These are phyloP conservation scores for Annona squamosa DNA, from an alignment of 164 flowering plant genomes.

Conservation along the genomic window DNA sequence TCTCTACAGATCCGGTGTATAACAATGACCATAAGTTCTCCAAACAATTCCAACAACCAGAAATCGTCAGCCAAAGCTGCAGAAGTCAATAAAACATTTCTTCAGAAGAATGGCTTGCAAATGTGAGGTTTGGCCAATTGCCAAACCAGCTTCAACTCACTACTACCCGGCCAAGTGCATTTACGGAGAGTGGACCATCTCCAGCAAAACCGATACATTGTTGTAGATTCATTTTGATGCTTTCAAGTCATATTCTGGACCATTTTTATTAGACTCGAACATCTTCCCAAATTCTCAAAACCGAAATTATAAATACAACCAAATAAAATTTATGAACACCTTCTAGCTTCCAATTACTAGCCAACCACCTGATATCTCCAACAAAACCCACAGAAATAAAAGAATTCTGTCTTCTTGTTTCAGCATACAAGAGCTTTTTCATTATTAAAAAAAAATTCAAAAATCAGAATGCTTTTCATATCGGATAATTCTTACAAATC, in stretches of 20 bases:
- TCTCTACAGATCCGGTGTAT: background rate
- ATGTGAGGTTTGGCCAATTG: background rate
- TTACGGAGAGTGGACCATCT: no score
- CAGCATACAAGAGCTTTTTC: background rate
- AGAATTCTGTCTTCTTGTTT: no score
- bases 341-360: background rate
- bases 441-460: background rate
- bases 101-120: background rate
- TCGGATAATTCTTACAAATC: background rate
- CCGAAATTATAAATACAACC: no score
- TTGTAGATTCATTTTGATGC: no score
- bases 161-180: no score
- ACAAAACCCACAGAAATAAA: background rate
- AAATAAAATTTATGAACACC: background rate
- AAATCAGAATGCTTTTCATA: background rate
- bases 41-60: background rate
- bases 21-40: background rate
- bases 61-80: background rate
- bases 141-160: background rate
- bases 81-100: background rate
- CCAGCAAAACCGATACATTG: no score
- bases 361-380: background rate
- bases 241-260: no score
- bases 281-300: no score
- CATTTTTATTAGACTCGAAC: no score